Evolutionary conservation across 2,329 filamentous ascomycete genomes (phyloP).

Genomic region (Beauveria medogensis): DNA sequence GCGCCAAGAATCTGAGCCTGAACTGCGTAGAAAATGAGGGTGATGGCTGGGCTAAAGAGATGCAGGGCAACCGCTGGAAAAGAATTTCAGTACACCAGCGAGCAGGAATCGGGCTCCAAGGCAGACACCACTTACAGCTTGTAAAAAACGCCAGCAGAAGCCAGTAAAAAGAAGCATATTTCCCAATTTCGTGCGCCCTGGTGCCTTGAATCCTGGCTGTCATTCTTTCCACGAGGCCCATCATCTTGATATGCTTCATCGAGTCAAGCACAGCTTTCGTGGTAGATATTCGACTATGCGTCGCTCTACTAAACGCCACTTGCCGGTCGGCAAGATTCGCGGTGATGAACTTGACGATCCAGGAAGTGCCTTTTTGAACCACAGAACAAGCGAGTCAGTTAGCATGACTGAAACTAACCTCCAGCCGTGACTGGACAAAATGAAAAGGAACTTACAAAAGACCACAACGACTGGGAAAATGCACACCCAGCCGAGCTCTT

Average conservation of each 20-base stretch:
- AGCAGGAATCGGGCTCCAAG: not conserved
- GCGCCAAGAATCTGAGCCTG: not conserved
- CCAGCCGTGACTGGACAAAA: not conserved
- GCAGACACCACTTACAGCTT: constrained; percentile 9
- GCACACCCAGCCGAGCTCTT: constrained; percentile 6
- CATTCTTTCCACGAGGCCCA: constrained; percentile 12
- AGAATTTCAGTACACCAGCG: not conserved
- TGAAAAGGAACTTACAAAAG: not conserved
- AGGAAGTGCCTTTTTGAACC: not conserved
- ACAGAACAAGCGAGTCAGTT: not conserved
- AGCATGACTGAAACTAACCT: not conserved
- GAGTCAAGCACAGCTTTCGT: constrained; percentile 13
- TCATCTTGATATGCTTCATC: constrained; percentile 15
- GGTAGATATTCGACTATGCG: not conserved
- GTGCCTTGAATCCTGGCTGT: constrained; percentile 9
- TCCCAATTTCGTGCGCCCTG: constrained; percentile 4
- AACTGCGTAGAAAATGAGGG: not conserved
- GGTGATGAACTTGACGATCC: constrained; percentile 8
- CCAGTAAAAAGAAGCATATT: constrained; percentile 9
- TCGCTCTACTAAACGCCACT: constrained; percentile 3
- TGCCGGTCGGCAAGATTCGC: constrained; percentile 11
- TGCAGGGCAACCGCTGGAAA: not conserved
- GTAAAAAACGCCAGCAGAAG: constrained; percentile 11
- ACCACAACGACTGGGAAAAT: constrained; percentile 3
- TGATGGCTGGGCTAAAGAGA: constrained; percentile 1